phyloP scores from a whole-genome alignment of 2,329 filamentous ascomycete species.

The Thermoascus crustaceus region DNA sequence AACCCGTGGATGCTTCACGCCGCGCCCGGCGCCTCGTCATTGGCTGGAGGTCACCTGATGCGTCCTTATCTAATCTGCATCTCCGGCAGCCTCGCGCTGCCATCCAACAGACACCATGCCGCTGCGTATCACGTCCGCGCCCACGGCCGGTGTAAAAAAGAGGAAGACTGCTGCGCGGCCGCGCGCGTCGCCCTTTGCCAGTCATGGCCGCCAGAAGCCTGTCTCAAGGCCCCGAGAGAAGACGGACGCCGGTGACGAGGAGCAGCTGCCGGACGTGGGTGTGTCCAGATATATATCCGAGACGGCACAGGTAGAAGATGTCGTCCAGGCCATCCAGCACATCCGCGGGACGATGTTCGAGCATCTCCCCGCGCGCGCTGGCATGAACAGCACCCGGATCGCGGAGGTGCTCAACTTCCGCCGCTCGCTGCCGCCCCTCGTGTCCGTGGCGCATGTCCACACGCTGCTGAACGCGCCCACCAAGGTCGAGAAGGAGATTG shows the following conservation, averaged over 20 bases:
- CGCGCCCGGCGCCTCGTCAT: neutral
- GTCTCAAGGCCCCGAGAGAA: conserved; percentile 19
- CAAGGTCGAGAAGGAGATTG: conserved; percentile 52
- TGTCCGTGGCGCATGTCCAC: conserved; percentile 54
- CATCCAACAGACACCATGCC: conserved; percentile 28
- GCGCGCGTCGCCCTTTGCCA: conserved; percentile 34
- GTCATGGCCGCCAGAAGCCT: conserved; percentile 34
- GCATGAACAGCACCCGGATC: conserved; percentile 56
- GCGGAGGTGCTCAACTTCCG: conserved; percentile 52
- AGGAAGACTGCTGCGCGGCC: conserved; percentile 21
- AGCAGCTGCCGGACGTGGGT: conserved; percentile 45
- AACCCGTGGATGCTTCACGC: neutral
- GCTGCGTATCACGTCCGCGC: conserved; percentile 40
- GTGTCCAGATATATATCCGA: conserved; percentile 42
- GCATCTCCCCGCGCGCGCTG: conserved; percentile 46
- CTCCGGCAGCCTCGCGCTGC: neutral
- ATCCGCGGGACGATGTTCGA: conserved; percentile 48
- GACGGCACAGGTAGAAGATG: conserved; percentile 39
- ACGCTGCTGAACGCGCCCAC: conserved; percentile 50
- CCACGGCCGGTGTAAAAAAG: conserved; percentile 40
- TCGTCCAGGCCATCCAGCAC: conserved; percentile 47
- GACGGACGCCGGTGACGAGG: conserved; percentile 19
- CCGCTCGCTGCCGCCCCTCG: conserved; percentile 47
- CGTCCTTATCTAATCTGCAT: neutral
- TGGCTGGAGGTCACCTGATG: neutral